phyloP scores from a whole-genome alignment of 2,329 filamentous ascomycete species.

The Microdochium nivale region DNA sequence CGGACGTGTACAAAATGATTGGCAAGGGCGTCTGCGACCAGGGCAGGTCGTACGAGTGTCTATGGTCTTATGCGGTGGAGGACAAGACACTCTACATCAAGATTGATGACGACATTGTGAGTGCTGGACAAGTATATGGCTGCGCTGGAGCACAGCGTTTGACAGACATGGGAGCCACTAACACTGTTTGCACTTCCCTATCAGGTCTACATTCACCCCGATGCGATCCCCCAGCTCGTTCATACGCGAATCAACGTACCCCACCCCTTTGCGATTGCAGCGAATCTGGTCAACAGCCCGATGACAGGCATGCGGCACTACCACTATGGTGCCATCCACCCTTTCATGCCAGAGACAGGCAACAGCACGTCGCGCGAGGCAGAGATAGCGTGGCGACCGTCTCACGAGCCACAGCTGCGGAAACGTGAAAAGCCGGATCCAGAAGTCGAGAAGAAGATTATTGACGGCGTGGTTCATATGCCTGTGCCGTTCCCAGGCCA shows the following conservation, averaged over 20 bases:
- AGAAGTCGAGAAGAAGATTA: conserved; percentile 6
- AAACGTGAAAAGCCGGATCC: conserved; percentile 5
- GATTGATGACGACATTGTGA: conserved; percentile 36
- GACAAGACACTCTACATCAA: conserved; percentile 30
- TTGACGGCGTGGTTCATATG: conserved; percentile 22
- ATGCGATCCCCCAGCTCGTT: conserved; percentile 42
- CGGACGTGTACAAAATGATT: conserved; percentile 25
- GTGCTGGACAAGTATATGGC: conserved; percentile 7
- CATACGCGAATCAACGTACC: conserved; percentile 42
- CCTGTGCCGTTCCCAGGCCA: conserved; percentile 30
- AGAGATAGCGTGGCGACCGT: conserved; percentile 28
- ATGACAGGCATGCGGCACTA: conserved; percentile 44
- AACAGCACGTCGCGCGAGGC: conserved; percentile 13
- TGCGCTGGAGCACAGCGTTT: background rate
- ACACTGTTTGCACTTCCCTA: background rate
- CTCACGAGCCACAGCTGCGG: conserved; percentile 15
- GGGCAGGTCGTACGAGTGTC: conserved; percentile 23
- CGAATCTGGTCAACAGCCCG: conserved; percentile 49
- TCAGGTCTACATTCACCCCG: conserved; percentile 18
- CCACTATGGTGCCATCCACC: conserved; percentile 40
- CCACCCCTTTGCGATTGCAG: conserved; percentile 40
- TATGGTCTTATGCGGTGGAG: conserved; percentile 20
- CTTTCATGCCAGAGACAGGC: conserved; percentile 41
- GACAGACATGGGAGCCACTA: background rate
- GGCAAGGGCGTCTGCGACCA: conserved; percentile 21